Base-by-base conservation (phyloP, 1,139 yeast genomes). In the Pneumocystis wakefieldiae region DNA sequence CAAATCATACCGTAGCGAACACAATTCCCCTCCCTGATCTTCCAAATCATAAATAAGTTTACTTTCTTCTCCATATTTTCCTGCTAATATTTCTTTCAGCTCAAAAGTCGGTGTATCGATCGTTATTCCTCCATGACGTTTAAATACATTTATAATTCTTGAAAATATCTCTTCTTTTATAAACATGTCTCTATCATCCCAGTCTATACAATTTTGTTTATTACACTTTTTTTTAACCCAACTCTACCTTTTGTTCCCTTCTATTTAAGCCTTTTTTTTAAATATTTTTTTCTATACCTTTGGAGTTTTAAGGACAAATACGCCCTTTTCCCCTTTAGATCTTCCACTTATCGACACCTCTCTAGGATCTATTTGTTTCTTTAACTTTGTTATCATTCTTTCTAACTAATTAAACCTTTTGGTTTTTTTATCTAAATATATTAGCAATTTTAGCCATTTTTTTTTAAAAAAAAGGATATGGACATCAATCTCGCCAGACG, bases 81-180 rank as follows among this genome's bases (percentile, higher is more conserved):
- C 98, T 36, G 97, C 85, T 67, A 92, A 81, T 70, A 92, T 92
- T 75, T 92, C 98, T 71, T 96, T 83, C 69, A 91, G 80, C 76
- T 92, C 98, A 72, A 92, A 92, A 6, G 92, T 98, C 12, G 98
- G 98, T 1, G 98, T 92, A 73, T 92, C 98, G 68, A 92, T 89
- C 61, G 98, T 91, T 53, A 90, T 96, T 75, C 95, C 98, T 67
- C 98, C 98, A 74, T 92, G 98, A 71, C 90, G 86, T 76, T 90
- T 87, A 80, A 92, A 92, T 64, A 91, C 76, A 1, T 77, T 72
- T 48, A 91, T 82, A 68, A 92, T 76, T 17, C 89, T 82, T 63
- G 79, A 77, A 73, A 92, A 92, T 67, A 92, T 82, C 59, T 87
- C 94, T 70, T 88, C 92, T 74, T 98, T 84, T 70, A 92, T 82